Evolutionary conservation across 2,329 filamentous ascomycete genomes (phyloP).

Genomic region (Diaporthe sp.): DNA sequence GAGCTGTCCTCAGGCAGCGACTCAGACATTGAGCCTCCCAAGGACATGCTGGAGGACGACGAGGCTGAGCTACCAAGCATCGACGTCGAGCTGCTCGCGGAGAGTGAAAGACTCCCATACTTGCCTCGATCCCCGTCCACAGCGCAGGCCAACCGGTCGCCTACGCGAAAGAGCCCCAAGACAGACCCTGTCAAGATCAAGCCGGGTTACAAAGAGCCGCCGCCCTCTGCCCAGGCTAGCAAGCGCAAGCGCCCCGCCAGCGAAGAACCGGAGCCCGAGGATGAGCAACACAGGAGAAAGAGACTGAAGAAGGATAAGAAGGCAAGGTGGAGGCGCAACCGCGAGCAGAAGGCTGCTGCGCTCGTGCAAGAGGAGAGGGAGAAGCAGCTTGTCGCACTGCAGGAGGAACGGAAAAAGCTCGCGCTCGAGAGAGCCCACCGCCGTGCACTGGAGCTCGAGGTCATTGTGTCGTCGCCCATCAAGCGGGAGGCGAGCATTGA

Average conservation of each 20-base stretch:
- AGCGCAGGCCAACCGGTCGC: neutral
- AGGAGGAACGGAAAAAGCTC: constrained; percentile 31
- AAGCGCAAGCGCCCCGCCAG: constrained; percentile 25
- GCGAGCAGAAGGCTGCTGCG: neutral
- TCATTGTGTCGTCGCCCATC: constrained; percentile 30
- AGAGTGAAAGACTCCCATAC: neutral
- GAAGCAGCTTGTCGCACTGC: neutral
- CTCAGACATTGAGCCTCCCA: neutral
- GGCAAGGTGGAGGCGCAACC: neutral
- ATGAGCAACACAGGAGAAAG: neutral
- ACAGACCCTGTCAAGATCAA: constrained; percentile 7
- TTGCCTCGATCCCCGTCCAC: neutral
- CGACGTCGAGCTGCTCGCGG: neutral
- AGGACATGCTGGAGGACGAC: neutral
- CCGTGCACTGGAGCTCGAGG: constrained; percentile 34
- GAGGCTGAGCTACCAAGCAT: neutral
- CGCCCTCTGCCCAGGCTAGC: constrained; percentile 28
- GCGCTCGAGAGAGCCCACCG: constrained; percentile 33
- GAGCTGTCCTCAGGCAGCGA: constrained; percentile 21
- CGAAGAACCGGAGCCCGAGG: constrained; percentile 1
- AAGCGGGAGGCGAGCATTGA: neutral
- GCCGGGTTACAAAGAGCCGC: neutral
- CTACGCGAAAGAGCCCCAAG: neutral
- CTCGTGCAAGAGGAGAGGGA: neutral
- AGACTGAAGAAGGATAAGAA: constrained; percentile 8